Base-by-base conservation (phyloP, 2,329 filamentous ascomycete species). In the Aspergillus phoenicis region DNA sequence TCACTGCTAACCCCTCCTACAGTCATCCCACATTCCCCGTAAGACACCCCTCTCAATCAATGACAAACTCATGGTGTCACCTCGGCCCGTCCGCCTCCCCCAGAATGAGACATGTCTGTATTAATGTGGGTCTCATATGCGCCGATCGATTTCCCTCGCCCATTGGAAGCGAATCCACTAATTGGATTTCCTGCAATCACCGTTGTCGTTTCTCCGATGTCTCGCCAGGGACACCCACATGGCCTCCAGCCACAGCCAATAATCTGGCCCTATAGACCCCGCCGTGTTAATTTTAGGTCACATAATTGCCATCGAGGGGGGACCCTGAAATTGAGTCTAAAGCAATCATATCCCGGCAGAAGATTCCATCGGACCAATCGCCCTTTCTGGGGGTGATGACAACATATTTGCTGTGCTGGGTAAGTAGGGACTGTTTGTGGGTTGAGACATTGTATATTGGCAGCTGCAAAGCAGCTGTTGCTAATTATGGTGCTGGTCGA, bases 291-390 rank as follows among this genome's bases (percentile, higher is more conserved):
- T 17, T 33, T 51, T 51, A 51, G 47, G 41, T 24, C 41, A 7
- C 3, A 11, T 51, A 28, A 36, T 49, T 49, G 45, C 45, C 45
- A 26, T 49, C 45, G 15, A 8, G 7, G 30, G 26, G 17, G 47
- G 47, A 51, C 47, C 47, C 47, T 51, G 26, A 51, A 17, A 20
- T 51, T 51, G 28, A 33, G 47, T 33, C 47, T 33, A 51, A 36
- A 13, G 33, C 11, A 36, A 51, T 51, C 47, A 17, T 30, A 20
- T n/a, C n/a, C 26, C 26, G 20, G 20, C 3, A 45, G 41, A 15
- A 22, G 41, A 24, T 13, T 13, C 41, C 41, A 45, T 22, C 41
- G 41, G 41, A 28, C 45, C 26, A 17, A 17, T 17, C 47, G 15
- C 26, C 47, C n/a, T 28, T 28, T 51, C 47, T n/a, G 24, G 24